A percentile compares a stretch with the other conserved stretches of the same genome.
Evolutionary conservation across 2,329 filamentous ascomycete genomes (phyloP).

Genomic region (Keithomyces neogunnii): DNA sequence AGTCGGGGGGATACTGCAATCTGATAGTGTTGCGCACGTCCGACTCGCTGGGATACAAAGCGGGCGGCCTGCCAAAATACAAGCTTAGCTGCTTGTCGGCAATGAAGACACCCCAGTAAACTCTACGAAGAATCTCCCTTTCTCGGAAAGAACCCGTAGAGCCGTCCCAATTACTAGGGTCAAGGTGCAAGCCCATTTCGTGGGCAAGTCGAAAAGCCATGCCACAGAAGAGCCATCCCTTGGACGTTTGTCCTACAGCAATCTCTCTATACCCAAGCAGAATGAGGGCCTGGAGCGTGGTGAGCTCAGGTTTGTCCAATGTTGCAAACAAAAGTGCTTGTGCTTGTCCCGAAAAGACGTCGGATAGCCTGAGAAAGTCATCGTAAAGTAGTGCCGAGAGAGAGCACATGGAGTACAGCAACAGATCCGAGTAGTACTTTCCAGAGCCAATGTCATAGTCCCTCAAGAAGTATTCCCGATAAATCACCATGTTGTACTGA

Average conservation of each 20-base stretch:
- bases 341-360: conserved; percentile 35
- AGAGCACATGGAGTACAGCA: conserved; percentile 40
- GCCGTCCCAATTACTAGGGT: conserved; percentile 40
- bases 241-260: conserved; percentile 36
- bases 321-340: conserved; percentile 34
- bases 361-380: conserved; percentile 29
- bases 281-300: conserved; percentile 35
- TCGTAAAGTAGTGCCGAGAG: conserved; percentile 38
- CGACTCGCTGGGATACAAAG: conserved; percentile 38
- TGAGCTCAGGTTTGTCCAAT: conserved; percentile 37
- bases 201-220: conserved; percentile 43
- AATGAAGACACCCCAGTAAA: conserved; percentile 43
- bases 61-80: conserved; percentile 42
- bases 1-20: conserved; percentile 40
- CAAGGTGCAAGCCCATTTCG: conserved; percentile 44
- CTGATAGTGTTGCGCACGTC: conserved; percentile 40
- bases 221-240: conserved; percentile 42
- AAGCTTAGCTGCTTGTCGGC: conserved; percentile 42
- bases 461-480: conserved; percentile 40
- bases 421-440: conserved; percentile 39
- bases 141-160: conserved; percentile 29
- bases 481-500: conserved; percentile 40
- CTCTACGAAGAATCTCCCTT: conserved; percentile 37
- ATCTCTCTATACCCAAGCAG: conserved; percentile 38
- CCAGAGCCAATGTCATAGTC: conserved; percentile 38